Evolutionary conservation across 2,329 filamentous ascomycete genomes (phyloP).

Genomic region (Bimuria novae-zelandiae): DNA sequence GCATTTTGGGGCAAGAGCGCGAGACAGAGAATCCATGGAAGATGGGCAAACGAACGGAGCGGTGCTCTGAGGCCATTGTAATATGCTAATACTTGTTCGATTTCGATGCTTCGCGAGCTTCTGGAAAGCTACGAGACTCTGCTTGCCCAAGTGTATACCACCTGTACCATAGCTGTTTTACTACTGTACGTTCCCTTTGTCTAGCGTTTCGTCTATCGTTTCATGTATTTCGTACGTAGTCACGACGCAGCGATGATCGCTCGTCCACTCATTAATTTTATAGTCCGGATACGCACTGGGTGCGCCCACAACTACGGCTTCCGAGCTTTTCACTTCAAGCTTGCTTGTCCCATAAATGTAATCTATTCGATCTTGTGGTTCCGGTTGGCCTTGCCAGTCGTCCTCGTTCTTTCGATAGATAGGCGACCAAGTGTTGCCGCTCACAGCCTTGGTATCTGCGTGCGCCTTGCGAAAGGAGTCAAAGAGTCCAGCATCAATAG

Average conservation of each 20-base stretch:
- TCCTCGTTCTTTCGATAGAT: conserved; percentile 9
- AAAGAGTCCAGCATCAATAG: conserved; percentile 6
- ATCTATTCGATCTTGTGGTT: conserved; percentile 15
- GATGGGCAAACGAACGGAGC: conserved; percentile 31
- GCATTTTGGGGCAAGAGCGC: conserved; percentile 38
- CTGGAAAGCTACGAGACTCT: too few relatives aligned
- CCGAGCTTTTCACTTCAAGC: conserved; percentile 8
- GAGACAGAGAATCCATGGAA: conserved; percentile 33
- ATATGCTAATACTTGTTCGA: background rate
- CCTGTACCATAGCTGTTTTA: too few relatives aligned
- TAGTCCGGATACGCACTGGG: conserved; percentile 2
- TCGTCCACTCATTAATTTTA: conserved; percentile 15
- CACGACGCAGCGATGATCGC: conserved; percentile 12
- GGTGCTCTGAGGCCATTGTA: conserved; percentile 33
- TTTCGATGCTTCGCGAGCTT: too few relatives aligned
- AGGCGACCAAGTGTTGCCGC: conserved; percentile 13
- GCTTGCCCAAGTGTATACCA: too few relatives aligned
- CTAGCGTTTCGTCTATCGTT: background rate
- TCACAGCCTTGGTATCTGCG: background rate
- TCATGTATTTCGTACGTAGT: conserved; percentile 8
- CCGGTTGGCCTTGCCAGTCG: conserved; percentile 1
- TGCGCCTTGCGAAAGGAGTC: conserved; percentile 12
- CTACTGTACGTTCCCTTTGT: too few relatives aligned
- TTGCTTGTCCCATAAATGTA: conserved; percentile 10
- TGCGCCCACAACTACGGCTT: conserved; percentile 6